These are phyloP conservation scores for Haberlea rhodopensis DNA, from an alignment of 257 asterid species.

Conservation along the genomic window DNA sequence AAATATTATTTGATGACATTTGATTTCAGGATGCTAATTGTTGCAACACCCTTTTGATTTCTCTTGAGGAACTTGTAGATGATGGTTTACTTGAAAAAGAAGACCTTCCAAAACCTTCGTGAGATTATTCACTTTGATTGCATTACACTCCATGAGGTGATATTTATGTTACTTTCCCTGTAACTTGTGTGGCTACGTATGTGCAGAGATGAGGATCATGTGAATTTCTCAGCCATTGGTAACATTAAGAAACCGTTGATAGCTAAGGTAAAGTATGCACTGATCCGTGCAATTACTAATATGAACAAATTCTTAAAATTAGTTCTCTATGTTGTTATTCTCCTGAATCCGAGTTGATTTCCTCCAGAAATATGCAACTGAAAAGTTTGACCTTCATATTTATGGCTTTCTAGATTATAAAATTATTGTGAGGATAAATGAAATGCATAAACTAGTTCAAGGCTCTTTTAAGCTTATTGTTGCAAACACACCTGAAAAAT, in stretches of 20 bases:
- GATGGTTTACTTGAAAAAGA: constrained; percentile 76
- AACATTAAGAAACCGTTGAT: constrained; percentile 80
- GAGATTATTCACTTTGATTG: constrained; percentile 30
- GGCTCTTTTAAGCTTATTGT: constrained; percentile 14
- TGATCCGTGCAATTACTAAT: constrained; percentile 15
- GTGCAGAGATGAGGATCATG: constrained; percentile 70
- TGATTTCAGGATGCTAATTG: constrained; percentile 92
- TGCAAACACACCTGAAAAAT: constrained; percentile 10
- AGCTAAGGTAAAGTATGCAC: constrained; percentile 50
- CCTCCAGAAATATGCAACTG: constrained; percentile 5
- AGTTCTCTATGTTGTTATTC: background rate
- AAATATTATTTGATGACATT: constrained; percentile 10
- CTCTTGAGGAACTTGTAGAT: constrained; percentile 86
- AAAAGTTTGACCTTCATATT: constrained; percentile 16
- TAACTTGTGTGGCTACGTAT: constrained; percentile 19
- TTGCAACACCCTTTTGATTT: constrained; percentile 86
- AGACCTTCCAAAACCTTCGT: constrained; percentile 91
- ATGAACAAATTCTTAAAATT: constrained; percentile 13
- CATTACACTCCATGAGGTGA: constrained; percentile 5
- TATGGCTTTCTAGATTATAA: background rate
- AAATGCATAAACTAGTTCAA: background rate
- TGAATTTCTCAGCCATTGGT: constrained; percentile 63
- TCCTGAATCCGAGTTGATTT: constrained; percentile 14
- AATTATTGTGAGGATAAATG: background rate
- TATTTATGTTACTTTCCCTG: constrained; percentile 4